Percentiles rank a stretch among this genome's conserved stretches.
phyloP scores from a whole-genome alignment of 73 alveolate genomes.

The Effrenium voratum region DNA sequence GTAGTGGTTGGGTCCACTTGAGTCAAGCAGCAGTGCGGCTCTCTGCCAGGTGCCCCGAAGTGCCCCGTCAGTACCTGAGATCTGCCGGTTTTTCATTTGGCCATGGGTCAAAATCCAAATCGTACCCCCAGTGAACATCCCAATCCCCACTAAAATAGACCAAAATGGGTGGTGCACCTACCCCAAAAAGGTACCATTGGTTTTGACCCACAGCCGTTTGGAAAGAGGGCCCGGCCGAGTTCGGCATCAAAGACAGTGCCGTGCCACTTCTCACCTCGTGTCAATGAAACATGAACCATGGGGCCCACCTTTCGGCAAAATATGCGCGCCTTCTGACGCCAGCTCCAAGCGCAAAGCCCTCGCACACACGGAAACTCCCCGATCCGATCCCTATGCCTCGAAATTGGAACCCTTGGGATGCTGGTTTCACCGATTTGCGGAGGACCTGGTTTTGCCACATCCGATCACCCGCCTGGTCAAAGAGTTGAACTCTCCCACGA shows the following conservation, averaged over 20 bases:
- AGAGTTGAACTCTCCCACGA: conserved; percentile 78
- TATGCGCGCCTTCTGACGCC: no score
- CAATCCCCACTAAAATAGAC: not conserved
- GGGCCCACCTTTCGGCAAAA: no score
- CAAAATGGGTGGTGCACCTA: not conserved
- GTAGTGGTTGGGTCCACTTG: no score
- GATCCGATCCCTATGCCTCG: no score
- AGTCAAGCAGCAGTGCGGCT: conserved; percentile 34
- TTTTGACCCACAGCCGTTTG: not conserved
- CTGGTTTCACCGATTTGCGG: no score
- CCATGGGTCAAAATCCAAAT: not conserved
- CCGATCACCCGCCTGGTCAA: conserved; percentile 32
- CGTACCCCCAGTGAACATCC: not conserved
- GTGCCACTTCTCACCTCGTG: conserved; percentile 73
- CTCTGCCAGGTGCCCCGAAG: conserved; percentile 77
- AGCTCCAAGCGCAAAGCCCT: no score
- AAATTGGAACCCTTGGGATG: no score
- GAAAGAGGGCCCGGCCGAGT: conserved; percentile 60
- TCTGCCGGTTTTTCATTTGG: not conserved
- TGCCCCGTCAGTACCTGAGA: conserved; percentile 76
- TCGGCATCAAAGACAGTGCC: conserved; percentile 67
- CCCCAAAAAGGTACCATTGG: not conserved
- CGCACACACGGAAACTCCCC: no score
- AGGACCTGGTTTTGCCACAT: no score
- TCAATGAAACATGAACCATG: not conserved